Evolutionary conservation across 192 early-diverging fungal genomes (phyloP).

Genomic region (Gryganskiella cystojenkinii): DNA sequence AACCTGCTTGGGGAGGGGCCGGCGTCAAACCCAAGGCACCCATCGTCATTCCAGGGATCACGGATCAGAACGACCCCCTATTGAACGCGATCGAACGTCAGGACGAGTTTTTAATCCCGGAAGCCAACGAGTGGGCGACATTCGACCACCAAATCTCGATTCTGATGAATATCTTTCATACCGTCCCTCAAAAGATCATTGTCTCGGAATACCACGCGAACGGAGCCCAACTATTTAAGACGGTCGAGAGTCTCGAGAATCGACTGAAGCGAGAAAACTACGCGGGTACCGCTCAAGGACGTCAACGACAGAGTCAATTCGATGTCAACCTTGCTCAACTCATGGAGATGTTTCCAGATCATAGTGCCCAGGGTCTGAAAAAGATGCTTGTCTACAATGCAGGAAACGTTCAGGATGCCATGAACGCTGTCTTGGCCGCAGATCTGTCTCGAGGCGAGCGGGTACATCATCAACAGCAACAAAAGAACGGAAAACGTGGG

Average conservation of each 20-base stretch:
- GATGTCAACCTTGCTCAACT: conserved; percentile 43
- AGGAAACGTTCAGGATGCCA: conserved; percentile 44
- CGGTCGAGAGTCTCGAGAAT: conserved; percentile 36
- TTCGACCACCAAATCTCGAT: conserved; percentile 48
- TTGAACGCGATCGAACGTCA: conserved; percentile 22
- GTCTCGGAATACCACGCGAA: conserved; percentile 47
- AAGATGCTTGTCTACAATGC: conserved; percentile 46
- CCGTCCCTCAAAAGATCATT: conserved; percentile 35
- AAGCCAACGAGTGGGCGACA: conserved; percentile 49
- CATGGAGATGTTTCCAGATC: conserved; percentile 48
- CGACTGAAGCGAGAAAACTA: conserved; percentile 30
- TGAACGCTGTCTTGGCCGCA: conserved; percentile 52
- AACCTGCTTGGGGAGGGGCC: conserved; percentile 15
- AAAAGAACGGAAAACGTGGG: conserved; percentile 4
- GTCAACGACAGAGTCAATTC: conserved; percentile 37
- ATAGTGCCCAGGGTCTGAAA: conserved; percentile 41
- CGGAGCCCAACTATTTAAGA: conserved; percentile 31
- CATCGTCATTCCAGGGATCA: conserved; percentile 1
- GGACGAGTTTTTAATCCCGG: conserved; percentile 48
- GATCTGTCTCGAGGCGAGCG: conserved; percentile 33
- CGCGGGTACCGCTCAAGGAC: conserved; percentile 11
- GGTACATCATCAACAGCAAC: conserved; percentile 1
- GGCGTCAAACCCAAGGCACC: neutral
- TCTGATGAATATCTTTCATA: conserved; percentile 45
- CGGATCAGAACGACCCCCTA: conserved; percentile 18